Percentiles rank a stretch among this genome's conserved stretches.
These are phyloP conservation scores for Dalechampia spathulata DNA, from an alignment of 441 rosid species.

Conservation along the genomic window DNA sequence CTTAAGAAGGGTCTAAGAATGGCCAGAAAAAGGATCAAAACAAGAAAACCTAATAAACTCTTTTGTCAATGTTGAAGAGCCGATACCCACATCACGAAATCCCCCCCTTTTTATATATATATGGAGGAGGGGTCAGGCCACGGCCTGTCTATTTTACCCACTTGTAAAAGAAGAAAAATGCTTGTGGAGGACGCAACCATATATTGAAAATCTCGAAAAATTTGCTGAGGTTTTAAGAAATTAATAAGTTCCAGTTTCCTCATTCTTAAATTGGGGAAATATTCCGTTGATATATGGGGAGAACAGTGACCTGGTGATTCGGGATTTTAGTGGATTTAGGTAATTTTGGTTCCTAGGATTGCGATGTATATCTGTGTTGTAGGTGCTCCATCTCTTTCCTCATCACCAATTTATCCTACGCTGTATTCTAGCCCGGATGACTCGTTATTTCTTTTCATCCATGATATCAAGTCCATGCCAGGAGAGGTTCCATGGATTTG, in stretches of 20 bases:
- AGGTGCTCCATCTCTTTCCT: constrained; percentile 28
- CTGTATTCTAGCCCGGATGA: too few relatives aligned
- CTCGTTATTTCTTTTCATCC: too few relatives aligned
- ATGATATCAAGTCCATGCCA: too few relatives aligned
- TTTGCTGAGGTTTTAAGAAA: constrained; percentile 18
- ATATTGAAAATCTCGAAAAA: constrained; percentile 9
- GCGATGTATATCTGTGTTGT: constrained; percentile 69
- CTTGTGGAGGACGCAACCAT: constrained; percentile 52
- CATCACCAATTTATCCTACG: too few relatives aligned
- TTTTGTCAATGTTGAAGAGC: too few relatives aligned
- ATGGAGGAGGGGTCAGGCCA: constrained; percentile 17
- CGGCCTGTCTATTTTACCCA: constrained; percentile 32
- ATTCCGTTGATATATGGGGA: constrained; percentile 15
- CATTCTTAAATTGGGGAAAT: constrained; percentile 22
- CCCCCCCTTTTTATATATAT: too few relatives aligned
- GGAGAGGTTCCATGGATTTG: too few relatives aligned
- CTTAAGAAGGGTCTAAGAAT: too few relatives aligned
- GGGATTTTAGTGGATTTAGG: constrained; percentile 37
- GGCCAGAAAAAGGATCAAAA: too few relatives aligned
- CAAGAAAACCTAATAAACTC: too few relatives aligned
- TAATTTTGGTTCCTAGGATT: constrained; percentile 58
- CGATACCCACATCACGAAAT: too few relatives aligned
- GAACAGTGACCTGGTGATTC: constrained; percentile 18
- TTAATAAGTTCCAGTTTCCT: constrained; percentile 8
- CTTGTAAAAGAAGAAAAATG: constrained; percentile 21